phyloP scores from a whole-genome alignment of 352 stramenopile species.

The Globisporangium solare region DNA sequence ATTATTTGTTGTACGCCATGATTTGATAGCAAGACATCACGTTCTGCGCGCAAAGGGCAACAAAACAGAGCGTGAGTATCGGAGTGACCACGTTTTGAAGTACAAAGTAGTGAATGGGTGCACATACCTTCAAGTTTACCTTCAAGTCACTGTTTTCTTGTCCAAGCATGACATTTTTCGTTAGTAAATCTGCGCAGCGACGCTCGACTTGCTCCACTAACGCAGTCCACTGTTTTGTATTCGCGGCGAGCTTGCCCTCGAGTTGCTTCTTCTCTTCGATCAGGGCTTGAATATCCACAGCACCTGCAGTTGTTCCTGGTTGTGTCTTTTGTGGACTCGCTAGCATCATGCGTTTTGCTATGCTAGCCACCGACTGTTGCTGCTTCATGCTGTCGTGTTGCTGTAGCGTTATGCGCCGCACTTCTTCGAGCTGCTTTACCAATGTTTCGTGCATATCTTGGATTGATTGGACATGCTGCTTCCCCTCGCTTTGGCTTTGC shows the following conservation, averaged over 20 bases:
- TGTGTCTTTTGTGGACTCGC: background rate
- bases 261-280: conserved; percentile 28
- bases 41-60: background rate
- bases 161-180: conserved; percentile 66
- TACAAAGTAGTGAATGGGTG: background rate
- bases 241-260: conserved; percentile 26
- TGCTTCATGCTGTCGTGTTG: conserved; percentile 12
- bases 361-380: conserved; percentile 6
- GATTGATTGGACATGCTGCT: conserved; percentile 16
- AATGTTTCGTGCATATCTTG: conserved; percentile 38
- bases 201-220: conserved; percentile 49
- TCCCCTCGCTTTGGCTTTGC: conserved; percentile 8
- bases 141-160: conserved; percentile 57
- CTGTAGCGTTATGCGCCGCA: conserved; percentile 25
- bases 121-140: conserved; percentile 23
- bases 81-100: background rate
- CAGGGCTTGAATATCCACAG: conserved; percentile 7
- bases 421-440: conserved; percentile 36
- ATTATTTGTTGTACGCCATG: conserved; percentile 2
- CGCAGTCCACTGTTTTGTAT: conserved; percentile 36
- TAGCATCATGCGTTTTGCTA: background rate
- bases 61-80: conserved; percentile 1
- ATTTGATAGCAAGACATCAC: background rate
- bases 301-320: background rate
- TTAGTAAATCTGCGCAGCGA: conserved; percentile 54